phyloP scores from a whole-genome alignment of 108 stramenopile genomes.

The Cyclotella distinguenda region DNA sequence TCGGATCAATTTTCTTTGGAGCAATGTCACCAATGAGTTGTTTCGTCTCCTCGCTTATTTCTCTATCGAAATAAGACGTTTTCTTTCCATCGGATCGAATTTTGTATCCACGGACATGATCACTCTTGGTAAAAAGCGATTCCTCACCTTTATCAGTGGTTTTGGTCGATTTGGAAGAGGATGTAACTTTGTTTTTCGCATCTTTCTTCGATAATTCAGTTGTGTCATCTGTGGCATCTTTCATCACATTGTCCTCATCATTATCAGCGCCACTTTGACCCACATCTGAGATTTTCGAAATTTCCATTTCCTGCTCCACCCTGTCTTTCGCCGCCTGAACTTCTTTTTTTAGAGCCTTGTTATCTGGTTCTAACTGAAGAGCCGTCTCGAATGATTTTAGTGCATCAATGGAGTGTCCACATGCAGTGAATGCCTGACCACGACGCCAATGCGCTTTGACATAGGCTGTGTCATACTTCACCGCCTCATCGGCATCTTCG shows the following conservation, averaged over 20 bases:
- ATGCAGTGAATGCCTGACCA: constrained; percentile 61
- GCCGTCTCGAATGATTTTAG: constrained; percentile 63
- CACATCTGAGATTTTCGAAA: constrained; percentile 14
- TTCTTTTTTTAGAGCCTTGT: constrained; percentile 77
- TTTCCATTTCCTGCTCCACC: constrained; percentile 48
- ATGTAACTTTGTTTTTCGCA: not conserved
- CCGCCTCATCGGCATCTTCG: constrained; percentile 52
- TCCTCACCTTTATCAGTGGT: constrained; percentile 13
- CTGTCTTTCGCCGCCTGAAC: constrained; percentile 40
- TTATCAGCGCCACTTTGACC: constrained; percentile 35
- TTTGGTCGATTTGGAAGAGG: constrained; percentile 11
- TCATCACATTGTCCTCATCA: constrained; percentile 4
- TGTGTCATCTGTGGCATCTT: constrained; percentile 6
- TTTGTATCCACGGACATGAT: constrained; percentile 93
- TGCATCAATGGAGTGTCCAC: constrained; percentile 53
- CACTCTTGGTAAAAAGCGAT: constrained; percentile 66
- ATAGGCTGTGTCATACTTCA: constrained; percentile 59
- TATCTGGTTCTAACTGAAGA: constrained; percentile 58
- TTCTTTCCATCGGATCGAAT: constrained; percentile 90
- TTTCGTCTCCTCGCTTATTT: constrained; percentile 91
- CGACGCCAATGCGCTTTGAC: constrained; percentile 82
- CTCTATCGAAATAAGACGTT: constrained; percentile 95
- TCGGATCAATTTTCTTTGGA: constrained; percentile 80
- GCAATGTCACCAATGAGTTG: constrained; percentile 93
- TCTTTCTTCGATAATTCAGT: constrained; percentile 7